phyloP scores from a whole-genome alignment of 306 rosid genomes.

The Cucumis melo region DNA sequence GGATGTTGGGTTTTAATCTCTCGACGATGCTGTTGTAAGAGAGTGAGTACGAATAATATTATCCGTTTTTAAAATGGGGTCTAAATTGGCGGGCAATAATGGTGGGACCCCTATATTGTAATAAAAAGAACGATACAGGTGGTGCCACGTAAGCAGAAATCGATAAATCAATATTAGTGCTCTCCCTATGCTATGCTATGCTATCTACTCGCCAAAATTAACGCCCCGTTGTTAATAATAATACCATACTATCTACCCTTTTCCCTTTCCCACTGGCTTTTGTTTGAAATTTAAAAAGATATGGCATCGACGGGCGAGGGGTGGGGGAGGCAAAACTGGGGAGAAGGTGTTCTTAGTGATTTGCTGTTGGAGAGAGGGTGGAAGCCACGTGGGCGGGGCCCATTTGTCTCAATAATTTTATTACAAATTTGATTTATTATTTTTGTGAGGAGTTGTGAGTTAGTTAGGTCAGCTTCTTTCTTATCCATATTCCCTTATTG shows the following conservation, averaged over 20 bases:
- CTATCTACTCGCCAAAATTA: neutral
- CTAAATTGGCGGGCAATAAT: conserved; percentile 8
- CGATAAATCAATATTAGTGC: too few relatives aligned
- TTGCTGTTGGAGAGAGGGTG: too few relatives aligned
- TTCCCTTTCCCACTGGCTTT: neutral
- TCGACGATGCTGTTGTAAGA: neutral
- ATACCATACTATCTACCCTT: neutral
- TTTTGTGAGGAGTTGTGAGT: too few relatives aligned
- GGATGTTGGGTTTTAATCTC: neutral
- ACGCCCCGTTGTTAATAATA: neutral
- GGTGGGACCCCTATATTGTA: neutral
- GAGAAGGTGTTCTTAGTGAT: too few relatives aligned
- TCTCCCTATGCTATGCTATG: too few relatives aligned
- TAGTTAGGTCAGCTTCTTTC: neutral
- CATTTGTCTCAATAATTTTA: too few relatives aligned
- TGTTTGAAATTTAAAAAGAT: too few relatives aligned
- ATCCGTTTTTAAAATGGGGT: conserved; percentile 2
- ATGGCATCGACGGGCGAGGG: too few relatives aligned
- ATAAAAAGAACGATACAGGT: neutral
- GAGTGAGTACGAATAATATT: neutral
- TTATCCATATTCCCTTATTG: neutral
- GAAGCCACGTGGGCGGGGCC: too few relatives aligned
- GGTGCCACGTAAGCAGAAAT: neutral
- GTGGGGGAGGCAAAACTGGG: too few relatives aligned
- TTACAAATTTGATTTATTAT: too few relatives aligned